Evolutionary conservation across 2,329 filamentous ascomycete species (phyloP).

Genomic region (Ceratocystis colombiana): DNA sequence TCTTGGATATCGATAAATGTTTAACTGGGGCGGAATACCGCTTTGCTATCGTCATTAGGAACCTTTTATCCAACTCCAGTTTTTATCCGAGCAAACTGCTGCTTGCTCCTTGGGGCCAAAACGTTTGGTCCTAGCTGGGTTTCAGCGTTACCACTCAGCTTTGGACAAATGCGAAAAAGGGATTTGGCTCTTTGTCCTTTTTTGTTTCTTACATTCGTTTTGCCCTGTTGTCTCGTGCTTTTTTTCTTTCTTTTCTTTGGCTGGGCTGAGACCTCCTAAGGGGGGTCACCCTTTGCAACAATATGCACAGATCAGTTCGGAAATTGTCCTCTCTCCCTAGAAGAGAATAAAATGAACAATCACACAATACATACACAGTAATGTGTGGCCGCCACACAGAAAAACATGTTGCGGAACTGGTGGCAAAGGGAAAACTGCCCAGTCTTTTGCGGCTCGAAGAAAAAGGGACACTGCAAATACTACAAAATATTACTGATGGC

Average conservation of each 20-base stretch:
- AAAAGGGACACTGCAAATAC: not conserved
- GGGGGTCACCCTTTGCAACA: not conserved
- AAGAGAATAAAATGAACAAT: not conserved
- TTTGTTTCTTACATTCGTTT: no score
- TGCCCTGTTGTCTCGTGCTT: no score
- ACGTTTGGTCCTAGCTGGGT: no score
- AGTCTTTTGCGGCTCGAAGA: not conserved
- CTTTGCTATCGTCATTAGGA: no score
- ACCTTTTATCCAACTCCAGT: no score
- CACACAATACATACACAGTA: not conserved
- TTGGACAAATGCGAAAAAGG: no score
- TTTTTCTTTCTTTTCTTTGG: not conserved
- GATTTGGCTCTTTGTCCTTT: no score
- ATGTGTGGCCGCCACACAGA: not conserved
- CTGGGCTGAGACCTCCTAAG: not conserved
- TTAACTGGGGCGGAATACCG: no score
- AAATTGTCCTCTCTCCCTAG: slow-evolving; percentile 7
- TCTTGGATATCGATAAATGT: no score
- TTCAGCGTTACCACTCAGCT: no score
- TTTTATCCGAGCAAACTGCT: no score
- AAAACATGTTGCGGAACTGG: not conserved
- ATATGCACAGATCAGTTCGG: slow-evolving; percentile 7
- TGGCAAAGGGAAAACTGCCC: not conserved
- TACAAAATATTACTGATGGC: not conserved
- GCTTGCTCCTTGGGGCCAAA: no score